Evolutionary conservation across 352 stramenopile species (phyloP).

Genomic region (Pythium volutum): DNA sequence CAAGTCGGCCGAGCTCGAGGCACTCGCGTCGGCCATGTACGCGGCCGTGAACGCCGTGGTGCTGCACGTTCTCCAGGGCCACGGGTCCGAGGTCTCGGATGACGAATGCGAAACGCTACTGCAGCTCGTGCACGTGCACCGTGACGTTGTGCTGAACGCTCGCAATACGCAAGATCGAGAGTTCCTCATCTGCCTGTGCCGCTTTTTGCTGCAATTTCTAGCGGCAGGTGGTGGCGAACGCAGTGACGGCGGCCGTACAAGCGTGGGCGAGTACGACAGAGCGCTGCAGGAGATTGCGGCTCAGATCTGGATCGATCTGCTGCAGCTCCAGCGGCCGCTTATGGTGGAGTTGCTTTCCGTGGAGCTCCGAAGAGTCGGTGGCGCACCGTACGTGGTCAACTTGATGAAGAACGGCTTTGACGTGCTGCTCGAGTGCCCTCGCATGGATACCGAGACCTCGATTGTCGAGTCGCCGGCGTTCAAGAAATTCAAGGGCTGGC

Average conservation of each 20-base stretch:
- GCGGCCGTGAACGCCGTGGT: constrained; percentile 51
- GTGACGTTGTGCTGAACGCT: constrained; percentile 52
- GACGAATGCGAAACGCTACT: constrained; percentile 50
- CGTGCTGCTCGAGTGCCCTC: constrained; percentile 38
- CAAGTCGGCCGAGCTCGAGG: constrained; percentile 52
- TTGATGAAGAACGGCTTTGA: constrained; percentile 82
- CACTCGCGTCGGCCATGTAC: constrained; percentile 48
- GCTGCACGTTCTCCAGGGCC: constrained; percentile 58
- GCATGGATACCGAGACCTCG: background rate
- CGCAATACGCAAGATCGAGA: constrained; percentile 54
- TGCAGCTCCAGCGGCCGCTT: constrained; percentile 51
- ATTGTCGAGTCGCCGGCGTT: constrained; percentile 31
- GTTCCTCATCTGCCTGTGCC: constrained; percentile 64
- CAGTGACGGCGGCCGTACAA: background rate
- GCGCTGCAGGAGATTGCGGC: constrained; percentile 47
- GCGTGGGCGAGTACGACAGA: constrained; percentile 24
- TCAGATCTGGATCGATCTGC: constrained; percentile 67
- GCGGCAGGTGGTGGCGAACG: background rate
- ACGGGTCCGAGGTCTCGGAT: constrained; percentile 47
- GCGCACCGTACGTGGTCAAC: constrained; percentile 62
- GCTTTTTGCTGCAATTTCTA: constrained; percentile 59
- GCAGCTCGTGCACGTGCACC: constrained; percentile 53
- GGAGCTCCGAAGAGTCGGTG: constrained; percentile 50
- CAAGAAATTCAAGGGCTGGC: constrained; percentile 56
- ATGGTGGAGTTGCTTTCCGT: constrained; percentile 59